Base-by-base conservation (phyloP, 2,329 filamentous ascomycete genomes). In the Phyllosticta citrichinensis region DNA sequence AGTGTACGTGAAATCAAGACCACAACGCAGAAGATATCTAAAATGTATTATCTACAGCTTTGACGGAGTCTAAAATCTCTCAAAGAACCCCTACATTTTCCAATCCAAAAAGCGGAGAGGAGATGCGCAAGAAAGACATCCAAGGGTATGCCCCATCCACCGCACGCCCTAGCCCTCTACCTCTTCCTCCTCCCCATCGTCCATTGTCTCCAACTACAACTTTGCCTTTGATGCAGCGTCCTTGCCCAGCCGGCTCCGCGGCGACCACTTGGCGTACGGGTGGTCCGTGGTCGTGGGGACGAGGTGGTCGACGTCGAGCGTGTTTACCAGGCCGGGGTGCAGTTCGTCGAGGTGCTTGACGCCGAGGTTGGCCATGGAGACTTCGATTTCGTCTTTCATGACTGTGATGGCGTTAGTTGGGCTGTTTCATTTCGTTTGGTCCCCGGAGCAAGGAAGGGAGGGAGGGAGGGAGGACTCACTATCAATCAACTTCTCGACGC, bases 361-460 rank as follows among this genome's bases (percentile, higher is more conserved):
- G 1, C 86, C 86, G 62, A 85, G 81, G 69, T 87, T 78, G 25
- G 81, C 79, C 85, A 88, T 88, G 1, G 84, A 83, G 1, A 82
- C 86, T 65, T 85, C 80, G 3, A 88, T 70, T 68, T 88, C 85
- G 63, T 87, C 85, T 27, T 71, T 69, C 52, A 79, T 66, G 25
- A 79, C 69, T 66, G 33, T n/a, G n/a, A n/a, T n/a, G n/a, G n/a
- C n/a, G n/a, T n/a, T n/a, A n/a, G n/a, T n/a, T n/a, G n/a, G n/a
- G n/a, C n/a, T n/a, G n/a, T n/a, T n/a, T n/a, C n/a, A n/a, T n/a
- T n/a, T n/a, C n/a, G n/a, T n/a, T n/a, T n/a, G n/a, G n/a, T n/a
- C n/a, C n/a, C 19, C 9, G 30, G 12, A 10, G 30, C 53, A 30
- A 55, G n/a, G n/a, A n/a, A n/a, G n/a, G n/a, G n/a, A n/a, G n/a